These are phyloP conservation scores for Mycena galopus DNA, from an alignment of 768 basidiomycete species.

Conservation along the genomic window DNA sequence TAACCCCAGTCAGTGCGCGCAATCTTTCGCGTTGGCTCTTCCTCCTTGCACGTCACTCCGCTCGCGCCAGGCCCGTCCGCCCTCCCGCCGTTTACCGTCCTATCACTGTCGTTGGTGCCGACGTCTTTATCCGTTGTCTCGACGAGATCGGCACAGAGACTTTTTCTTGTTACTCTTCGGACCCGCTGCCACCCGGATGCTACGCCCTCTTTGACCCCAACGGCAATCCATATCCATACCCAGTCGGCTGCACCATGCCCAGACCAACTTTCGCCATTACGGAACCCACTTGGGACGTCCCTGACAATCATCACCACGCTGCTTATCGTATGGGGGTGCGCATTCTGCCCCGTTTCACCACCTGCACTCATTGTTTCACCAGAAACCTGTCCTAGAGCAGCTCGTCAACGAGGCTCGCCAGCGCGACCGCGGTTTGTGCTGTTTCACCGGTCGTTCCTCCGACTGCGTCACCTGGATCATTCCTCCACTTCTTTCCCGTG, in stretches of 20 bases:
- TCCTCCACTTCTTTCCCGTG: conserved; percentile 7
- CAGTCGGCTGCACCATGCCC: conserved; percentile 1
- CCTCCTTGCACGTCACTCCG: conserved; percentile 12
- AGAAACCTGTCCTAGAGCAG: conserved; percentile 19
- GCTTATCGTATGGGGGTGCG: conserved; percentile 17
- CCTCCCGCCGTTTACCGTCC: conserved; percentile 26
- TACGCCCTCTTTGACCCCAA: conserved; percentile 13
- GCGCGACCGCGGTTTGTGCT: conserved; percentile 19
- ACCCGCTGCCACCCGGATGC: conserved; percentile 21
- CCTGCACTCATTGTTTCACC: conserved; percentile 5
- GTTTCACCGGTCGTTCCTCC: conserved; percentile 26
- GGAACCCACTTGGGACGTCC: conserved; percentile 14
- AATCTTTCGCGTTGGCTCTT: conserved; percentile 29
- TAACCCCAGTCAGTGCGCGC: conserved; percentile 24
- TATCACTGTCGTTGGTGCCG: conserved; percentile 17
- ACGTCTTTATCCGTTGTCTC: conserved; percentile 18
- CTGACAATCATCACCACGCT: conserved; percentile 6
- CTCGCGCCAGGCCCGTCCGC: conserved; percentile 15
- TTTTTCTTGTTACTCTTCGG: conserved; percentile 6
- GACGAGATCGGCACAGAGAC: conserved; percentile 11
- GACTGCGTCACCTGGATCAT: conserved; percentile 20
- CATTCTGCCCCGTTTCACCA: neutral
- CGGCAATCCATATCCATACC: conserved; percentile 14
- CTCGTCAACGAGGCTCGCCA: conserved; percentile 13
- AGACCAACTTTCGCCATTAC: conserved; percentile 9